A percentile compares a stretch with the other conserved stretches of the same genome.
Conservation (phyloP, 768 basidiomycete species). For the Amylocystis lapponica region DNA sequence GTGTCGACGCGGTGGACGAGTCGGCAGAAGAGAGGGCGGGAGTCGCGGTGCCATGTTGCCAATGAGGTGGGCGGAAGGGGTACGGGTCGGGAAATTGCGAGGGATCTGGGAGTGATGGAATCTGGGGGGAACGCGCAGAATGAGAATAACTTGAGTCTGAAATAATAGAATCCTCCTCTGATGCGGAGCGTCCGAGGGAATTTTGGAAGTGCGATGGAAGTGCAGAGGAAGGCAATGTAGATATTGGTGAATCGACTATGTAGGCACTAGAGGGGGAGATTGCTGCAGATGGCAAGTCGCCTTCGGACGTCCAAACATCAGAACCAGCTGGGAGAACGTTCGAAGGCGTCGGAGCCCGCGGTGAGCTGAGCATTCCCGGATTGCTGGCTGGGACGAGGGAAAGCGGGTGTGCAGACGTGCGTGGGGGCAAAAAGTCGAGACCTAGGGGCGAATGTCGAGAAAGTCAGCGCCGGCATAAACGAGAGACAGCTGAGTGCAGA, state of each 20-base stretch:
- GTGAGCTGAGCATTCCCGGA: constrained; percentile 25
- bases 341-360: constrained; percentile 36
- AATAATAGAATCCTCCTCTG: constrained; percentile 35
- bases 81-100: constrained; percentile 69
- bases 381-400: constrained; percentile 28
- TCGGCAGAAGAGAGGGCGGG: constrained; percentile 66
- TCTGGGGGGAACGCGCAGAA: constrained; percentile 37
- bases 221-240: constrained; percentile 11
- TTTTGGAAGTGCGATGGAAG: constrained; percentile 27
- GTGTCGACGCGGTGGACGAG: constrained; percentile 65
- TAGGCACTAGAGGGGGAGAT: constrained; percentile 24
- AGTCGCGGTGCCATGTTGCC: constrained; percentile 36
- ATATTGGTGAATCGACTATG: constrained; percentile 23
- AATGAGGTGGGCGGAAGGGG: constrained; percentile 50
- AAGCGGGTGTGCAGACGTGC: constrained; percentile 24
- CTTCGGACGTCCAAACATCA: constrained; percentile 20
- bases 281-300: constrained; percentile 17
- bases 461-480: constrained; percentile 18
- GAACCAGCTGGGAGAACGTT: constrained; percentile 15
- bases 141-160: constrained; percentile 29
- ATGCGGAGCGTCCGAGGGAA: constrained; percentile 33
- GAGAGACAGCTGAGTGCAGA: constrained; percentile 6
- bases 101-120: constrained; percentile 52
- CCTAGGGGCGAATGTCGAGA: constrained; percentile 11
- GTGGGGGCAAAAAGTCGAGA: constrained; percentile 18